Conservation (phyloP, 805 yeast species). For the Metschnikowia corniflorae region DNA sequence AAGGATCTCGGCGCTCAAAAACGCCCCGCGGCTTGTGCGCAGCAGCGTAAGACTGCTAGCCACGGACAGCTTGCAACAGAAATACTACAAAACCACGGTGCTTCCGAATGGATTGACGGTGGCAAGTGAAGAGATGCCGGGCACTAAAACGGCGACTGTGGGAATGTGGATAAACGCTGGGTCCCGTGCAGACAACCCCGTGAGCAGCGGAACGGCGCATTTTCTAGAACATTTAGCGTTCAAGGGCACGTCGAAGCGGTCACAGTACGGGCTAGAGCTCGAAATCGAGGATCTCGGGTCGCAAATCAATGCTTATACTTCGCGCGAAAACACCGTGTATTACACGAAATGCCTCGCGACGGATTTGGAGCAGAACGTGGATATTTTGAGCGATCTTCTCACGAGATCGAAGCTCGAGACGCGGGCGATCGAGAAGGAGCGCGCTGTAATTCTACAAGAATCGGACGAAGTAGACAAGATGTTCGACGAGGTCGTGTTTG, state of each 20-base stretch:
- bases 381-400: constrained; percentile 83
- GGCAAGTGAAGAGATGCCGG: constrained; percentile 85
- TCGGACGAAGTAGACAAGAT: constrained; percentile 96
- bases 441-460: constrained; percentile 94
- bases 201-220: constrained; percentile 93
- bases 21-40: constrained; percentile 1
- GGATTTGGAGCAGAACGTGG: constrained; percentile 83
- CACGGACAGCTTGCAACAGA: constrained; percentile 7
- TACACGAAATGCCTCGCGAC: constrained; percentile 82
- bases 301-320: constrained; percentile 97
- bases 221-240: constrained; percentile 95
- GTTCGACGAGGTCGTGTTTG: constrained; percentile 98
- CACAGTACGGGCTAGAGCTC: constrained; percentile 79
- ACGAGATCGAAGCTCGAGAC: constrained; percentile 81
- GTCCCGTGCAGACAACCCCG: constrained; percentile 87
- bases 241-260: constrained; percentile 83
- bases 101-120: constrained; percentile 91
- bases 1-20: constrained; percentile 1
- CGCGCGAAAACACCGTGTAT: constrained; percentile 95
- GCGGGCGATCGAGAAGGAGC: constrained; percentile 87
- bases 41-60: constrained; percentile 5
- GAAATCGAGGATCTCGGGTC: constrained; percentile 97
- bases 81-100: constrained; percentile 55
- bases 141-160: constrained; percentile 90
- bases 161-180: constrained; percentile 99